Conservation (phyloP, 1,284 basidiomycete species). For the Rhodofomes roseus region DNA sequence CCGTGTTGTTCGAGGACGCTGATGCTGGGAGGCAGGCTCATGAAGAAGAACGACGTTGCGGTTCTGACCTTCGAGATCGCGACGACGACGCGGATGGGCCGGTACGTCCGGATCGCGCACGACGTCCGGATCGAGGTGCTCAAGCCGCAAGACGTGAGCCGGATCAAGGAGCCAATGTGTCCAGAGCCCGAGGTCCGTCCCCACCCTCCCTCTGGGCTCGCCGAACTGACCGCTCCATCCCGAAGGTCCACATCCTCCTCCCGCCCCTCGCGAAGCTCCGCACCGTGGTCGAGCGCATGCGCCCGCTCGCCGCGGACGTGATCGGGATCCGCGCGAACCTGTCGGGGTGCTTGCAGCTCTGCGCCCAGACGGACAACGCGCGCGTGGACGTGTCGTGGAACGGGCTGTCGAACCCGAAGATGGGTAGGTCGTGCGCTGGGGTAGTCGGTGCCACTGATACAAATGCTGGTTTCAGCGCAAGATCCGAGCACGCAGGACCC, state of each 20-base stretch:
- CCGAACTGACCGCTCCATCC: neutral
- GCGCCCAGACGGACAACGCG: conserved; percentile 67
- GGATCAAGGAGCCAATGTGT: conserved; percentile 79
- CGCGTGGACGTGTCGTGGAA: conserved; percentile 81
- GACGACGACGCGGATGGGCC: conserved; percentile 50
- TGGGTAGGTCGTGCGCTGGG: conserved; percentile 39
- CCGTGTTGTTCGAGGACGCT: neutral
- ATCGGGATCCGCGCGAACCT: conserved; percentile 72
- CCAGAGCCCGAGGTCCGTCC: conserved; percentile 79
- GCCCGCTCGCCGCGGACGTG: conserved; percentile 64
- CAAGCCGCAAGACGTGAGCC: conserved; percentile 66
- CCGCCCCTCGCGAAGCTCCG: conserved; percentile 78
- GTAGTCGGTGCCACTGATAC: neutral
- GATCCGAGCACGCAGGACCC: conserved; percentile 18
- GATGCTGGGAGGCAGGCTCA: conserved; percentile 37
- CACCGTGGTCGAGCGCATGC: conserved; percentile 74
- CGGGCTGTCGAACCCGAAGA: conserved; percentile 67
- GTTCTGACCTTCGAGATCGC: conserved; percentile 73
- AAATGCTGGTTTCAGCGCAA: conserved; percentile 9
- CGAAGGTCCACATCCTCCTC: conserved; percentile 77
- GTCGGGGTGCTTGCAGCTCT: conserved; percentile 60
- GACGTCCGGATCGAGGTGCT: conserved; percentile 79
- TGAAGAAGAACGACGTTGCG: conserved; percentile 77
- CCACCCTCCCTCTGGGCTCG: neutral
- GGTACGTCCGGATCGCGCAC: conserved; percentile 58